Evolutionary conservation across 192 early-diverging fungal genomes (phyloP).

Genomic region (Nowakowskiella sp.): DNA sequence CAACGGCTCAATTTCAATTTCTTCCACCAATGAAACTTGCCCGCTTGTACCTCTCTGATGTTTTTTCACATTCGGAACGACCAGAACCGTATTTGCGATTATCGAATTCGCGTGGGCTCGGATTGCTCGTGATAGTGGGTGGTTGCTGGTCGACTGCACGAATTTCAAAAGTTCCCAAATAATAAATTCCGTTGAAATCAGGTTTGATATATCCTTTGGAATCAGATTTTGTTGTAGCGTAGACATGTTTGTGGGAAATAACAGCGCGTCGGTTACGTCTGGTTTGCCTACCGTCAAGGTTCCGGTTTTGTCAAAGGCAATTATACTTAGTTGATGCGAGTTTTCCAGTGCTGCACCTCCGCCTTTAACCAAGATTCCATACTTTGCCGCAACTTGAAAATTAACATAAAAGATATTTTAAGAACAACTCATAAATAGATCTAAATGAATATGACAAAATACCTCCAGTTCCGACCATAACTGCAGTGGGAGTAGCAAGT

Average conservation of each 20-base stretch:
- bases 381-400: conserved; percentile 51
- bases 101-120: conserved; percentile 12
- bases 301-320: conserved; percentile 83
- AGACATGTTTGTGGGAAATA: background rate
- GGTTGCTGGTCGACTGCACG: conserved; percentile 45
- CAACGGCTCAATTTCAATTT: conserved; percentile 42
- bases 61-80: conserved; percentile 73
- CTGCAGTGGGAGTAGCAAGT: conserved; percentile 60
- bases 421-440: background rate
- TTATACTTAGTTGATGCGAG: conserved; percentile 42
- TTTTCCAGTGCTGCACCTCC: conserved; percentile 68
- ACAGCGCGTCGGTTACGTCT: conserved; percentile 36
- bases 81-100: conserved; percentile 10
- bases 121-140: conserved; percentile 63
- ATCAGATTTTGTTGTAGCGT: too few species aligned
- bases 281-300: conserved; percentile 70
- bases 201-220: too few species aligned
- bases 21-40: too few species aligned
- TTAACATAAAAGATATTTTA: background rate
- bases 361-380: conserved; percentile 62
- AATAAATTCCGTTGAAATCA: conserved; percentile 14
- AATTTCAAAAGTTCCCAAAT: conserved; percentile 21
- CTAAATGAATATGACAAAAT: background rate
- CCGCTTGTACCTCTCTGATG: too few species aligned
- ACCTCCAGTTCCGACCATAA: conserved; percentile 70